Conservation (phyloP, 73 alveolate species). For the Effrenium voratum region DNA sequence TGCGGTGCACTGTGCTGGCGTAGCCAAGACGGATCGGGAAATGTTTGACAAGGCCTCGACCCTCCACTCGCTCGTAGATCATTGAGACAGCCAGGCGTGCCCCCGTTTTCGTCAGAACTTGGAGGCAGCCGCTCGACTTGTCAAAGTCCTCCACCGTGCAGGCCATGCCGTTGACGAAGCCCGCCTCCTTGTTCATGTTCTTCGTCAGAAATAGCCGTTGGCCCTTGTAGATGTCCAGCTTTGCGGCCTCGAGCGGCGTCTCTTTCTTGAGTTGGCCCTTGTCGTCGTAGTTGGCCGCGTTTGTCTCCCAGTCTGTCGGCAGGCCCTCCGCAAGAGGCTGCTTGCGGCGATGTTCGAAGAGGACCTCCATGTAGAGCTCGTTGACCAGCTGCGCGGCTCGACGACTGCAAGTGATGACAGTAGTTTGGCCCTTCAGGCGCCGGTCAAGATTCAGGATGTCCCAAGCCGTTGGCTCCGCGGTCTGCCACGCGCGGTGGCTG, state of each 20-base stretch:
- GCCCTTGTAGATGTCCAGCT: not conserved
- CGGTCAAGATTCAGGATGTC: not conserved
- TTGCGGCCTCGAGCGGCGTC: not conserved
- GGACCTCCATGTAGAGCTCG: not conserved
- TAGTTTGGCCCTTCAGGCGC: too few relatives aligned
- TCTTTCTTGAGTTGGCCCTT: not conserved
- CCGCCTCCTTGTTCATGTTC: not conserved
- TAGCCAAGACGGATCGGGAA: too few relatives aligned
- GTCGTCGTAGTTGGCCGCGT: slow-evolving; percentile 20
- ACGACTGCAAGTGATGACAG: too few relatives aligned
- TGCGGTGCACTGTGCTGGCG: too few relatives aligned
- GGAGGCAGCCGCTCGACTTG: too few relatives aligned
- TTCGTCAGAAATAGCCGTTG: not conserved
- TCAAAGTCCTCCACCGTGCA: too few relatives aligned
- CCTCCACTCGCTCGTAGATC: too few relatives aligned
- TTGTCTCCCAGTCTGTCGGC: slow-evolving; percentile 12
- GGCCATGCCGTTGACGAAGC: too few relatives aligned
- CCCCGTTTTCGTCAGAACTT: too few relatives aligned
- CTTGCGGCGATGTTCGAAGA: not conserved
- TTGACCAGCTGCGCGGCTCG: not conserved
- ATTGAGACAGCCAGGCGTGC: too few relatives aligned
- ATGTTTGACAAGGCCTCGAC: too few relatives aligned
- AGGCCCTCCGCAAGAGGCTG: not conserved
- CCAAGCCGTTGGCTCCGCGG: too few relatives aligned
- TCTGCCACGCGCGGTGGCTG: not conserved